Evolutionary conservation across 75 land plant genomes (phyloP).

Genomic region (Selaginella tamariscina): DNA sequence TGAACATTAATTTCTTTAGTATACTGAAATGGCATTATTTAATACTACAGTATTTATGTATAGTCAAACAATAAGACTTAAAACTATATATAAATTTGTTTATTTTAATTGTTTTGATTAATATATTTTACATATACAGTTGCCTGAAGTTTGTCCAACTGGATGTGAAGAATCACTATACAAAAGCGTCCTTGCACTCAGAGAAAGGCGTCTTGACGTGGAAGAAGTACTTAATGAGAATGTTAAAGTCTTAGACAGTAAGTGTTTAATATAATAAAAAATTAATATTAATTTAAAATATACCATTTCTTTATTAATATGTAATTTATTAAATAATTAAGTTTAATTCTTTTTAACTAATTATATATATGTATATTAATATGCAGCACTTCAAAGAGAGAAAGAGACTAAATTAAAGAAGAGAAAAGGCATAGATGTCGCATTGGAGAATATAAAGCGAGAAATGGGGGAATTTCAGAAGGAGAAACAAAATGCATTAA

Average conservation of each 20-base stretch:
- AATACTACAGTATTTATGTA: too few species aligned
- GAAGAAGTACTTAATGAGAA: slow-evolving; percentile 16
- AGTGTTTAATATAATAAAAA: not conserved
- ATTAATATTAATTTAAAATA: too few species aligned
- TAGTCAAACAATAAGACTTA: too few species aligned
- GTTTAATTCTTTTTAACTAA: too few species aligned
- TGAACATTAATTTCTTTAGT: too few species aligned
- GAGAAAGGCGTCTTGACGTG: slow-evolving; percentile 20
- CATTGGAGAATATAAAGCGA: slow-evolving; percentile 15
- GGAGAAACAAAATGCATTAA: slow-evolving; percentile 22
- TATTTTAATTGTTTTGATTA: too few species aligned
- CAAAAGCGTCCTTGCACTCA: slow-evolving; percentile 15
- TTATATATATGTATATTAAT: not conserved
- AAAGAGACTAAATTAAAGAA: slow-evolving; percentile 25
- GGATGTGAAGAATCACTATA: slow-evolving; percentile 21
- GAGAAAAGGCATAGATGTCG: slow-evolving; percentile 15
- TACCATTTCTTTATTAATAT: too few species aligned
- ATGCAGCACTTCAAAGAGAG: slow-evolving; percentile 21
- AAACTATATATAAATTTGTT: too few species aligned
- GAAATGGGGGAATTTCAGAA: slow-evolving; percentile 25
- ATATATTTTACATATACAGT: too few species aligned
- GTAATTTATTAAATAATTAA: too few species aligned
- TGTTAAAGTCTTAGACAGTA: slow-evolving; percentile 23
- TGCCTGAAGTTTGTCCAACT: slow-evolving; percentile 24
- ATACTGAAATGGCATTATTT: too few species aligned